These are phyloP conservation scores for Carex scoparia DNA, from an alignment of 176 grass and related monocot genomes.

Conservation along the genomic window DNA sequence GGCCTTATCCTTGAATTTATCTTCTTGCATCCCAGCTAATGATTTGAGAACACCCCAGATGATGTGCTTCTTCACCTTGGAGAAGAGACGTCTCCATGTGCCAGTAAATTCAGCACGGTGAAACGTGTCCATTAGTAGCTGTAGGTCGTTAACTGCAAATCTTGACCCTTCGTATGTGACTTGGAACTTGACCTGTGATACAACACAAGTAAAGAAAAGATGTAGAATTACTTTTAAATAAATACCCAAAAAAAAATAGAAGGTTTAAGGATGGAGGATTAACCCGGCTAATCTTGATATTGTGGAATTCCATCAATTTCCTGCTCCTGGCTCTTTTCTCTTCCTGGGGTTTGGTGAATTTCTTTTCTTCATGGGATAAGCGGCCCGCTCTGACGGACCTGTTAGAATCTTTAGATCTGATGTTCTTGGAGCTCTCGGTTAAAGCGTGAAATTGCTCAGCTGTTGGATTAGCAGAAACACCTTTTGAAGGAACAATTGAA, in stretches of 20 bases:
- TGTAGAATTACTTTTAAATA: constrained; percentile 26
- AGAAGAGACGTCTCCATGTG: constrained; percentile 95
- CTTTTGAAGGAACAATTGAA: constrained; percentile 56
- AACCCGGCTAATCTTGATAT: constrained; percentile 99
- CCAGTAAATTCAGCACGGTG: constrained; percentile 84
- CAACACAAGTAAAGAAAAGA: constrained; percentile 21
- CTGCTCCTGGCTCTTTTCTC: constrained; percentile 74
- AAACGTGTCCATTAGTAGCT: constrained; percentile 98
- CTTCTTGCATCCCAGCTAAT: constrained; percentile 96
- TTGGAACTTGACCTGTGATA: constrained; percentile 76
- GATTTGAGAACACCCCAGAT: constrained; percentile 99
- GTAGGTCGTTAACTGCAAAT: constrained; percentile 94
- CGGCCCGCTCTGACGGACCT: constrained; percentile 61
- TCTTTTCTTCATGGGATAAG: constrained; percentile 90
- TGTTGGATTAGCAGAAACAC: constrained; percentile 43
- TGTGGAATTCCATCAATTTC: constrained; percentile 91
- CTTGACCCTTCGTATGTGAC: constrained; percentile 97
- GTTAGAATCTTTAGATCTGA: constrained; percentile 66
- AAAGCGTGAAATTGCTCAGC: constrained; percentile 42
- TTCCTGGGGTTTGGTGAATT: constrained; percentile 71
- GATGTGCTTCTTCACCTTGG: constrained; percentile 95
- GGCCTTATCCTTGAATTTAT: constrained; percentile 83
- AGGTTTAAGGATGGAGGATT: neutral
- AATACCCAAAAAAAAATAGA: constrained; percentile 15
- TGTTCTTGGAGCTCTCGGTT: constrained; percentile 46